A percentile compares a stretch with the other conserved stretches of the same genome.
Conservation (phyloP, 108 stramenopile genomes). For the Fistulifera pelliculosa region DNA sequence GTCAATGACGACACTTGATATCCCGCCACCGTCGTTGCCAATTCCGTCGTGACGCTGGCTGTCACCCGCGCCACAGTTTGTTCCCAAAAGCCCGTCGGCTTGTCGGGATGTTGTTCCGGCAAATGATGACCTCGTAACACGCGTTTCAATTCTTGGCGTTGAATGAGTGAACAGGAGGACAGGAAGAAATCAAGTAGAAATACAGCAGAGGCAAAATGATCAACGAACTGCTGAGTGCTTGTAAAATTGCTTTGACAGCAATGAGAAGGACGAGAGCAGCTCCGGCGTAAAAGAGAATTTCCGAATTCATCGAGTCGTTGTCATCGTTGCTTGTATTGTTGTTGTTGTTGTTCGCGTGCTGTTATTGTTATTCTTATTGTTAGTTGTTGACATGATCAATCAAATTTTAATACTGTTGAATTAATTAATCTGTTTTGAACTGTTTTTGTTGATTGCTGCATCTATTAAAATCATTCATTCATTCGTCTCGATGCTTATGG, state of each 20-base stretch:
- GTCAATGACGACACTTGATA: slow-evolving; percentile 37
- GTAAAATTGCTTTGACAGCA: slow-evolving; percentile 35
- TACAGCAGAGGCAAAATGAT: slow-evolving; percentile 42
- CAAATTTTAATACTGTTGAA: too few species aligned
- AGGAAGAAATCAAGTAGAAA: slow-evolving; percentile 41
- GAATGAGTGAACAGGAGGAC: slow-evolving; percentile 46
- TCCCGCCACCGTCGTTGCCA: slow-evolving; percentile 54
- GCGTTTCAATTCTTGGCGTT: slow-evolving; percentile 67
- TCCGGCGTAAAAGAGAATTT: slow-evolving; percentile 44
- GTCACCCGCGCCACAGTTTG: slow-evolving; percentile 39
- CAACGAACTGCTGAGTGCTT: not conserved
- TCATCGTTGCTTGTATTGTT: slow-evolving; percentile 3
- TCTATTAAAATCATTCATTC: too few species aligned
- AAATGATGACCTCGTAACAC: slow-evolving; percentile 66
- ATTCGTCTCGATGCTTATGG: too few species aligned
- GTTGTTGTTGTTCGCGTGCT: too few species aligned
- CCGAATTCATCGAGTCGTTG: slow-evolving; percentile 31
- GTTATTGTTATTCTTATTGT: too few species aligned
- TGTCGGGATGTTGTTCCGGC: slow-evolving; percentile 52
- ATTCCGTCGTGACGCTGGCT: slow-evolving; percentile 55
- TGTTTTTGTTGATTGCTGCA: too few species aligned
- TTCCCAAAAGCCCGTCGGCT: slow-evolving; percentile 50
- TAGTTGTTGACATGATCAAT: too few species aligned
- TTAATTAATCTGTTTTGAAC: too few species aligned
- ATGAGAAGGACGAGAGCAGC: slow-evolving; percentile 73